These are phyloP conservation scores for Acer yangbiense DNA, from an alignment of 345 rosid genomes.

Conservation along the genomic window DNA sequence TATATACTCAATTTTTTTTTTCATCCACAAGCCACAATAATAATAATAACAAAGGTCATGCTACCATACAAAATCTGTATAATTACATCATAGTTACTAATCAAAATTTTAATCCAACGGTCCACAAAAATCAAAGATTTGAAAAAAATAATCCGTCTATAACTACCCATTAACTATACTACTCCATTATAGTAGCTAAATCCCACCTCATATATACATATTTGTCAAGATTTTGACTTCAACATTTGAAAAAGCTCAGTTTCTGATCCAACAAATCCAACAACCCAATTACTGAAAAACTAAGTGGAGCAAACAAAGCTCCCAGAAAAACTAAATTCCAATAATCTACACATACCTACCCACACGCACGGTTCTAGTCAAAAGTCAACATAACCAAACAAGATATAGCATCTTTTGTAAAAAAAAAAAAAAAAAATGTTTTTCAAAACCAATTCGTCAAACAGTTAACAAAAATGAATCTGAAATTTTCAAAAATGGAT, in stretches of 20 bases:
- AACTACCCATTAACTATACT: neutral
- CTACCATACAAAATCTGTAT: neutral
- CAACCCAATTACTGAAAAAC: neutral
- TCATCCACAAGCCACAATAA: neutral
- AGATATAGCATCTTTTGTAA: too few species aligned
- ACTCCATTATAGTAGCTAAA: neutral
- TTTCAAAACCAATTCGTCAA: neutral
- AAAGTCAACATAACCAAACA: too few species aligned
- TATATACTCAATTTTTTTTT: too few species aligned
- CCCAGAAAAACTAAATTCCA: neutral
- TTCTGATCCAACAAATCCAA: neutral
- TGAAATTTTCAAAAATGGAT: neutral
- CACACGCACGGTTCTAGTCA: too few species aligned
- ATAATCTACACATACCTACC: neutral
- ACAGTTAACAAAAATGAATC: neutral
- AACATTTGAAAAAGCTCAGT: neutral
- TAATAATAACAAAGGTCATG: too few species aligned
- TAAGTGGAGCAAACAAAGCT: neutral
- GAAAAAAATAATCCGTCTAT: neutral
- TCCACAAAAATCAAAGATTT: neutral
- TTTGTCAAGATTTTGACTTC: neutral
- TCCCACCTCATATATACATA: neutral
- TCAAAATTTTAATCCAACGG: neutral
- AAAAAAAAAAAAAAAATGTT: neutral
- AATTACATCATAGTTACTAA: neutral